These are phyloP conservation scores for Dryas octopetala DNA, from an alignment of 306 rosid species.

Conservation along the genomic window DNA sequence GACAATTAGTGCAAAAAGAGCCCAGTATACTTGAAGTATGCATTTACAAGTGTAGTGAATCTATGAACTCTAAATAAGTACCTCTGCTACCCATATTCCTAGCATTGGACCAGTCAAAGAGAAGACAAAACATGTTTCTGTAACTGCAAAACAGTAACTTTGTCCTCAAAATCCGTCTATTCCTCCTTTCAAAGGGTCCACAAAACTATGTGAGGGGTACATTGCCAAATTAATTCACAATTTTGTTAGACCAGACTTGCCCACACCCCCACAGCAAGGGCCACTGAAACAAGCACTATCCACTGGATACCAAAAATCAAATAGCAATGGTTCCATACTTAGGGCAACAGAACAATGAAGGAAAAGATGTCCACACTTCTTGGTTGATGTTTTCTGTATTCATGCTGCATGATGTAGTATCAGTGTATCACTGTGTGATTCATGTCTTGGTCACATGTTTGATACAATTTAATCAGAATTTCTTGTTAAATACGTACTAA, in stretches of 20 bases:
- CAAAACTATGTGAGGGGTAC: neutral
- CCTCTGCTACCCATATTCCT: neutral
- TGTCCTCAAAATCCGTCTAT: neutral
- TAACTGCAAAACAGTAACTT: neutral
- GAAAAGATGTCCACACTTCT: neutral
- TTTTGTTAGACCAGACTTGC: neutral
- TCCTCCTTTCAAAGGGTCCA: neutral
- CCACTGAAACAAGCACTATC: neutral
- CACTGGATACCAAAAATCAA: neutral
- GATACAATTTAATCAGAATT: neutral
- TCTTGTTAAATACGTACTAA: neutral
- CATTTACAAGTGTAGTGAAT: neutral
- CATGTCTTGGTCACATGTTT: neutral
- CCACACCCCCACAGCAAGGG: neutral
- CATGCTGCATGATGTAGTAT: too few species aligned
- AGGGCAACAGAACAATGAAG: neutral
- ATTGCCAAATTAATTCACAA: neutral
- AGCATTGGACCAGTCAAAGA: neutral
- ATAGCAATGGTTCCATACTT: neutral
- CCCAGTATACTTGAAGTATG: neutral
- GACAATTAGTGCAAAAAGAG: neutral
- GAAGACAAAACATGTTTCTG: neutral
- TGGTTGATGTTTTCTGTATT: neutral
- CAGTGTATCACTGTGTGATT: neutral
- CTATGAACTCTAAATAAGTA: neutral